Percentiles rank a stretch among this genome's conserved stretches.
phyloP scores from a whole-genome alignment of 441 rosid genomes.

The Jatropha multifida region DNA sequence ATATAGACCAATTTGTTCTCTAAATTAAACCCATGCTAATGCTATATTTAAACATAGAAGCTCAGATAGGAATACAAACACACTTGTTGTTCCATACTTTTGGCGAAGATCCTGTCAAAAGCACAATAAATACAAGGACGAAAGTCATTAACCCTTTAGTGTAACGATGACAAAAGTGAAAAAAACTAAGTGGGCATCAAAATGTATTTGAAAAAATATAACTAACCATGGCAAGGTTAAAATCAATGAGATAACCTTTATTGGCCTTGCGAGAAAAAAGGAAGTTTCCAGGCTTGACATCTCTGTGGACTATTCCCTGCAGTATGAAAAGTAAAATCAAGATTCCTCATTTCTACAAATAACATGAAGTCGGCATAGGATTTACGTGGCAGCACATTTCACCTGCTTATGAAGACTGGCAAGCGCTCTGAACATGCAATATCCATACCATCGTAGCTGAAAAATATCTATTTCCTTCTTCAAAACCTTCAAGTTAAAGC shows the following conservation, averaged over 20 bases:
- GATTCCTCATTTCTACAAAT: slow-evolving; percentile 9
- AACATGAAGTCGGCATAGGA: slow-evolving; percentile 20
- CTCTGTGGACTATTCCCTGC: slow-evolving; percentile 93
- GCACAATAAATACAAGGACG: slow-evolving; percentile 21
- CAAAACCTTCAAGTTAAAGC: slow-evolving; percentile 44
- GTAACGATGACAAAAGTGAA: slow-evolving; percentile 7
- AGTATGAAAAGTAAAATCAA: slow-evolving; percentile 13
- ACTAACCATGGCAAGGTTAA: slow-evolving; percentile 95
- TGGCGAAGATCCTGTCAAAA: slow-evolving; percentile 77
- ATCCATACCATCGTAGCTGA: slow-evolving; percentile 80
- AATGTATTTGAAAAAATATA: slow-evolving; percentile 12
- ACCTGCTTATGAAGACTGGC: slow-evolving; percentile 91
- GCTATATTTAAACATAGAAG: slow-evolving; percentile 6
- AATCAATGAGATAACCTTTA: slow-evolving; percentile 90
- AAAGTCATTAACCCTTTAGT: slow-evolving; percentile 5
- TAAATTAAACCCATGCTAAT: neutral
- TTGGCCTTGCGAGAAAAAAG: slow-evolving; percentile 75
- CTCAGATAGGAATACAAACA: slow-evolving; percentile 25
- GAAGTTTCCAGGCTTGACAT: slow-evolving; percentile 98
- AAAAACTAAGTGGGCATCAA: slow-evolving; percentile 1
- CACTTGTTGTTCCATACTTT: slow-evolving; percentile 62
- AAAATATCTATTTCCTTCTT: slow-evolving; percentile 69
- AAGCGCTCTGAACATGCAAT: slow-evolving; percentile 89
- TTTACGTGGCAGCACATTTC: slow-evolving; percentile 4
- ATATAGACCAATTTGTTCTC: neutral